phyloP scores from a whole-genome alignment of 2,329 filamentous ascomycete genomes.

The Phyllosticta citrichinensis region DNA sequence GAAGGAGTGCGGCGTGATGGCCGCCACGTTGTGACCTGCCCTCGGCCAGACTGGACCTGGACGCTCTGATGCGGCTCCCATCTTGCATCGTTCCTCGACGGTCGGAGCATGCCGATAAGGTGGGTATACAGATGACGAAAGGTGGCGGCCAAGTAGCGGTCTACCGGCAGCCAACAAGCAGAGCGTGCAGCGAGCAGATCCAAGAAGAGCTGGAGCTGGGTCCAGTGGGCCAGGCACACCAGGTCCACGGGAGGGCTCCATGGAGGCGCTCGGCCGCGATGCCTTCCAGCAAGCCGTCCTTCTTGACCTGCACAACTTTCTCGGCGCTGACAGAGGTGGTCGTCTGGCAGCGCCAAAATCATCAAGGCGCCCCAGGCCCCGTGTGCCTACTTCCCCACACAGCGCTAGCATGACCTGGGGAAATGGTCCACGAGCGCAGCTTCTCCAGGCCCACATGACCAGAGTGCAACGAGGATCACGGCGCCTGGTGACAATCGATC shows the following conservation, averaged over 20 bases:
- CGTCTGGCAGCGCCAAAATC: not conserved
- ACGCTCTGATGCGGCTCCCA: not conserved
- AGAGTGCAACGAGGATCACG: constrained; percentile 7
- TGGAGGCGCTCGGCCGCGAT: too few relatives aligned
- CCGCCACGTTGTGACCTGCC: not conserved
- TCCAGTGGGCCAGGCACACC: too few relatives aligned
- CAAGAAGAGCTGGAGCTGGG: not conserved
- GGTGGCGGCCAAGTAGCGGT: not conserved
- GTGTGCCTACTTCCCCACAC: constrained; percentile 7
- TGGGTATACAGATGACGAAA: not conserved
- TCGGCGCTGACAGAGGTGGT: not conserved
- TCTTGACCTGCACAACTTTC: not conserved
- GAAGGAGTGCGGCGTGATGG: not conserved
- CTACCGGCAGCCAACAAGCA: not conserved
- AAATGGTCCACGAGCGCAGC: constrained; percentile 5
- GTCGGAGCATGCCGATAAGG: not conserved
- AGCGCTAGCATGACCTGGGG: constrained; percentile 8
- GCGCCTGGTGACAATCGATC: constrained; percentile 8
- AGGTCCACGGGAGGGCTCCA: too few relatives aligned
- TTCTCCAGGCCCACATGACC: constrained; percentile 10
- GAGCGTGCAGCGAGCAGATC: not conserved
- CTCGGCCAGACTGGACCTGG: too few relatives aligned
- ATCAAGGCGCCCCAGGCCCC: constrained; percentile 3
- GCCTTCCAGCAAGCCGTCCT: not conserved
- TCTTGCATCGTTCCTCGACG: not conserved